A percentile compares a stretch with the other conserved stretches of the same genome.
Evolutionary conservation across 1,284 basidiomycete species (phyloP).

Genomic region (Pholiota adiposa): DNA sequence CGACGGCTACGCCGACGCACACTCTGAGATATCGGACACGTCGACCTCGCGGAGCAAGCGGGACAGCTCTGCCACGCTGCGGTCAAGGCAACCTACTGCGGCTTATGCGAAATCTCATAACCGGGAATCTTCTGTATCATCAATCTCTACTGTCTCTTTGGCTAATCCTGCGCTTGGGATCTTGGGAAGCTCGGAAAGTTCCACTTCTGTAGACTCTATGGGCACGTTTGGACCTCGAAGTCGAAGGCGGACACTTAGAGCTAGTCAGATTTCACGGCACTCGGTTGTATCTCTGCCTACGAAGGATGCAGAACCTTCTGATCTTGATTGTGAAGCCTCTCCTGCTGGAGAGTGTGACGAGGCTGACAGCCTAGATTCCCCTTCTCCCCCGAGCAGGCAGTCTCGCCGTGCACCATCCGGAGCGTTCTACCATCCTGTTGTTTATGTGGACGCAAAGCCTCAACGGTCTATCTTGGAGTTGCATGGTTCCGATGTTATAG

Average conservation of each 20-base stretch:
- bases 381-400: background rate
- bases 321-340: background rate
- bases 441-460: constrained; percentile 1
- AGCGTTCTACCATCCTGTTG: constrained; percentile 7
- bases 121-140: background rate
- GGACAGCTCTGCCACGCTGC: constrained; percentile 4
- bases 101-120: background rate
- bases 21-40: background rate
- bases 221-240: constrained; percentile 31
- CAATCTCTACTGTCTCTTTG: background rate
- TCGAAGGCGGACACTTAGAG: constrained; percentile 10
- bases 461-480: background rate
- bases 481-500: background rate
- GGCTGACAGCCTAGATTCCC: background rate
- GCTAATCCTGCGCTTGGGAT: background rate
- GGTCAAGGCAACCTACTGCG: background rate
- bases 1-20: constrained; percentile 13
- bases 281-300: background rate
- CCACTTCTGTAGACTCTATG: constrained; percentile 20
- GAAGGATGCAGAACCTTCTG: background rate
- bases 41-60: constrained; percentile 8
- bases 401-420: background rate
- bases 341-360: background rate
- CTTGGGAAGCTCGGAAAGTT: constrained; percentile 17
- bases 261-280: background rate